A percentile compares a stretch with the other conserved stretches of the same genome.
phyloP scores from a whole-genome alignment of 2,329 filamentous ascomycete species.

The Arthrinium puccinioides region DNA sequence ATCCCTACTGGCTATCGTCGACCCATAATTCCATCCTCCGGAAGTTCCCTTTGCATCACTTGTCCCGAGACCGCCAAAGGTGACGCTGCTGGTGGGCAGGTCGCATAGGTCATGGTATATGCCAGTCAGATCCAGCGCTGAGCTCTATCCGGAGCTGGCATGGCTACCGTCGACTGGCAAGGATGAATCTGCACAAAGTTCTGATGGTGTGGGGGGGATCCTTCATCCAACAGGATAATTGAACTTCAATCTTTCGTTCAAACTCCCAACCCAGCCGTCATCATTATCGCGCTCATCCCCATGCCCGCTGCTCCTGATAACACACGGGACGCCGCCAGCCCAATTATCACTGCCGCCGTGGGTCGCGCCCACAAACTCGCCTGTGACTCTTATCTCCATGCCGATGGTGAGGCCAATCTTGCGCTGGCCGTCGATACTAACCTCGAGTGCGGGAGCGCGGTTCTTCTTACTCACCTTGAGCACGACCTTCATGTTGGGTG shows the following conservation, averaged over 20 bases:
- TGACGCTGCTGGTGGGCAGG: too few species aligned
- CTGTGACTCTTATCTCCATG: slow-evolving; percentile 81
- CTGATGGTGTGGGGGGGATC: too few species aligned
- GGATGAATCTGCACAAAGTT: too few species aligned
- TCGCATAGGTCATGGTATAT: too few species aligned
- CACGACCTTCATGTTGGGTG: slow-evolving; percentile 76
- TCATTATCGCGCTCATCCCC: slow-evolving; percentile 52
- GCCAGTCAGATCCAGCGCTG: too few species aligned
- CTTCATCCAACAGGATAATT: slow-evolving; percentile 81
- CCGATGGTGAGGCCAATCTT: slow-evolving; percentile 63
- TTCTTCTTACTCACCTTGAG: slow-evolving; percentile 77
- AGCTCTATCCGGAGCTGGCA: too few species aligned
- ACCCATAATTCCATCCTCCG: too few species aligned
- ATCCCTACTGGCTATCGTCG: too few species aligned
- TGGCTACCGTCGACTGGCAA: too few species aligned
- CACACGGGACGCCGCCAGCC: slow-evolving; percentile 74
- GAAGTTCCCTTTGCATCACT: too few species aligned
- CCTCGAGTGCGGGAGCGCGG: slow-evolving; percentile 66
- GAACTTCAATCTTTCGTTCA: slow-evolving; percentile 92
- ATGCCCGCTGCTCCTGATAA: slow-evolving; percentile 58
- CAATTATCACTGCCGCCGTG: slow-evolving; percentile 12
- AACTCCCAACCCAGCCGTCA: slow-evolving; percentile 91
- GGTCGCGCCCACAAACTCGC: slow-evolving; percentile 63
- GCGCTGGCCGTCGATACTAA: slow-evolving; percentile 71
- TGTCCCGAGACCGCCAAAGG: too few species aligned